Conservation (phyloP, 1,284 basidiomycete genomes). For the Cryptococcus depauperatus region DNA sequence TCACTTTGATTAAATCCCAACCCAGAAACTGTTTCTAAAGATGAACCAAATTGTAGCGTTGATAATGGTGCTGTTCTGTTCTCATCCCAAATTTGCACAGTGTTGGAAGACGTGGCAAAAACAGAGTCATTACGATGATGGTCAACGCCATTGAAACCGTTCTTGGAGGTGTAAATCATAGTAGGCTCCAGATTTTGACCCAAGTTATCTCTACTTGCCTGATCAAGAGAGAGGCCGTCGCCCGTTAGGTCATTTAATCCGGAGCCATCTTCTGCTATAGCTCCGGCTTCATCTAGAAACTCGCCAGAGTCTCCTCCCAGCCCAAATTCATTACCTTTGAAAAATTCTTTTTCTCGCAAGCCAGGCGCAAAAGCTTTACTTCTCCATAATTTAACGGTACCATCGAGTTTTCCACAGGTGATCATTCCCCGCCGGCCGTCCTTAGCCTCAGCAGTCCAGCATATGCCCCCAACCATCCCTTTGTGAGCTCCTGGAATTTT, state of each 20-base stretch:
- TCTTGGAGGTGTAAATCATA: constrained; percentile 70
- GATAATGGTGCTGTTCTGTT: constrained; percentile 72
- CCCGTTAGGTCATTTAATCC: constrained; percentile 39
- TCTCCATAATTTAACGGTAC: constrained; percentile 86
- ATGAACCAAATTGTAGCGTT: constrained; percentile 71
- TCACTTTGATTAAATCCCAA: constrained; percentile 93
- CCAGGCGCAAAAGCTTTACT: constrained; percentile 41
- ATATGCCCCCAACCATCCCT: constrained; percentile 75
- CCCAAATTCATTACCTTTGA: constrained; percentile 39
- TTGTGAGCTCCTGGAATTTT: constrained; percentile 76
- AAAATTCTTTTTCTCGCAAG: constrained; percentile 35
- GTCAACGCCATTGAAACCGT: constrained; percentile 86
- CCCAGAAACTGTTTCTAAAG: constrained; percentile 75
- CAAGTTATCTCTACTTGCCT: constrained; percentile 29
- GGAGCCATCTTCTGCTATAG: constrained; percentile 33
- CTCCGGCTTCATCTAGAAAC: constrained; percentile 36
- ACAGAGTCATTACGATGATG: constrained; percentile 79
- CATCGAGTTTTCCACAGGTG: constrained; percentile 79
- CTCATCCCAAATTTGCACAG: constrained; percentile 97
- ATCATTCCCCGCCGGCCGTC: constrained; percentile 60
- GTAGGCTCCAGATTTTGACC: constrained; percentile 51
- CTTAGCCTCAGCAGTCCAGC: constrained; percentile 41
- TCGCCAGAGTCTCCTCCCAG: constrained; percentile 20
- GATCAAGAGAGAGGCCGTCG: constrained; percentile 40
- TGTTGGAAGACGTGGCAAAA: constrained; percentile 89